Conservation (phyloP, 495 filamentous ascomycete genomes). For the Penicillium chermesinum region DNA sequence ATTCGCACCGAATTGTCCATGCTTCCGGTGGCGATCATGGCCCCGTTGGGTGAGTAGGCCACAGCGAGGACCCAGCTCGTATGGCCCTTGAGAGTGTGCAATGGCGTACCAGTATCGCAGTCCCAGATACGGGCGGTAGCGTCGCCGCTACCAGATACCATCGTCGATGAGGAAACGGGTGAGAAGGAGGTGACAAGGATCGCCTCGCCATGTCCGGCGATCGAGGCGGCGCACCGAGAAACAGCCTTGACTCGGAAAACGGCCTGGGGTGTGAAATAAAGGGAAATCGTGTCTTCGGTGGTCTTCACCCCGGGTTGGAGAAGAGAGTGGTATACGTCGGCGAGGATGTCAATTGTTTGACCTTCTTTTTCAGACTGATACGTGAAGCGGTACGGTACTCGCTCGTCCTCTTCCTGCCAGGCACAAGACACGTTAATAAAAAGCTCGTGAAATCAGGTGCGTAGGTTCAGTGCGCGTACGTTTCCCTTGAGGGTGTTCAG, state of each 20-base stretch:
- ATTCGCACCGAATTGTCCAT: constrained; percentile 90
- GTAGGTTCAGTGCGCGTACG: too few species aligned
- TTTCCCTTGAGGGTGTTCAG: constrained; percentile 82
- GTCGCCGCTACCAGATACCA: constrained; percentile 90
- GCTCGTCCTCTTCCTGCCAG: constrained; percentile 70
- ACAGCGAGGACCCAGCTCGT: constrained; percentile 89
- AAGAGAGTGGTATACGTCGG: constrained; percentile 70
- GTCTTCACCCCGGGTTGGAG: constrained; percentile 58
- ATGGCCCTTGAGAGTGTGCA: constrained; percentile 87
- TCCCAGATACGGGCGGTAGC: constrained; percentile 93
- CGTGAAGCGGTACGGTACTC: constrained; percentile 84
- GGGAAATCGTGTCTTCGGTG: constrained; percentile 68
- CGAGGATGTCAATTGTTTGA: constrained; percentile 53
- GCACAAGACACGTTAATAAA: too few species aligned
- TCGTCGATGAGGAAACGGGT: constrained; percentile 67
- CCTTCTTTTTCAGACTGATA: constrained; percentile 55
- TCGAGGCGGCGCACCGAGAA: constrained; percentile 79
- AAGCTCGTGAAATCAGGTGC: too few species aligned
- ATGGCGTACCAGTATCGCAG: constrained; percentile 86
- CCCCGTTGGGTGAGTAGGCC: constrained; percentile 78
- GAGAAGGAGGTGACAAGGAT: constrained; percentile 90
- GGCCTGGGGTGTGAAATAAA: constrained; percentile 84
- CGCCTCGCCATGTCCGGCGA: constrained; percentile 85
- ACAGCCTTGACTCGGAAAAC: constrained; percentile 93
- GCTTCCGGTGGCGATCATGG: constrained; percentile 79